phyloP scores from a whole-genome alignment of 352 stramenopile genomes.

The Phytophthora constricta region DNA sequence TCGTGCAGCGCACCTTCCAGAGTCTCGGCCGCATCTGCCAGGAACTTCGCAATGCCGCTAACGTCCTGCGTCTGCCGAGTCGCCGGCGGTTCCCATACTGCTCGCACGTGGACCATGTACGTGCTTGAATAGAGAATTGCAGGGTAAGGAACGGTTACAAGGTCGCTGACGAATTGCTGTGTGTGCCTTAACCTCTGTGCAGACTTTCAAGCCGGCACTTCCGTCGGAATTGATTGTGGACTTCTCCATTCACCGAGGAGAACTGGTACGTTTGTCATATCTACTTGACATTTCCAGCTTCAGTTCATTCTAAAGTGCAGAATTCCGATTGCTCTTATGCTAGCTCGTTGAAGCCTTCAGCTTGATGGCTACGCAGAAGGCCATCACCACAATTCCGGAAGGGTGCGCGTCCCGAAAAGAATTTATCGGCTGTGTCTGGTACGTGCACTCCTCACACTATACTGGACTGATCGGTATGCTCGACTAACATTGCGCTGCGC shows the following conservation, averaged over 20 bases:
- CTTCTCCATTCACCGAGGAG: slow-evolving; percentile 83
- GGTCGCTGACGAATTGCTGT: slow-evolving; percentile 1
- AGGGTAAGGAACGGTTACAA: too few species aligned
- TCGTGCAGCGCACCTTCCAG: slow-evolving; percentile 57
- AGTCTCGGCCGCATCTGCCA: slow-evolving; percentile 62
- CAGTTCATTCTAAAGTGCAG: background rate
- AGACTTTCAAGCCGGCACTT: slow-evolving; percentile 78
- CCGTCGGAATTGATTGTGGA: slow-evolving; percentile 81
- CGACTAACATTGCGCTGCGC: background rate
- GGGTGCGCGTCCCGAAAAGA: slow-evolving; percentile 81
- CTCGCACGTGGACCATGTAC: slow-evolving; percentile 80
- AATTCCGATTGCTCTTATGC: background rate
- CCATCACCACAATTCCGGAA: slow-evolving; percentile 56
- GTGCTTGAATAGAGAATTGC: too few species aligned
- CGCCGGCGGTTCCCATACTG: slow-evolving; percentile 82
- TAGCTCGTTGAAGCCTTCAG: slow-evolving; percentile 82
- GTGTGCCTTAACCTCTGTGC: too few species aligned
- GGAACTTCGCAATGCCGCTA: slow-evolving; percentile 70
- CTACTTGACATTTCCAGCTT: too few species aligned
- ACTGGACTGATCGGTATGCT: background rate
- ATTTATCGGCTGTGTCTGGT: slow-evolving; percentile 83
- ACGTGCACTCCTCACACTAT: slow-evolving; percentile 15
- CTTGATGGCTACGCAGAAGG: slow-evolving; percentile 63
- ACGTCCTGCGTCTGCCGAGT: slow-evolving; percentile 78
- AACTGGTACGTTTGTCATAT: slow-evolving; percentile 53